These are phyloP conservation scores for Balamuthia mandrillaris DNA, from an alignment of 208 protist genomes.

Conservation along the genomic window DNA sequence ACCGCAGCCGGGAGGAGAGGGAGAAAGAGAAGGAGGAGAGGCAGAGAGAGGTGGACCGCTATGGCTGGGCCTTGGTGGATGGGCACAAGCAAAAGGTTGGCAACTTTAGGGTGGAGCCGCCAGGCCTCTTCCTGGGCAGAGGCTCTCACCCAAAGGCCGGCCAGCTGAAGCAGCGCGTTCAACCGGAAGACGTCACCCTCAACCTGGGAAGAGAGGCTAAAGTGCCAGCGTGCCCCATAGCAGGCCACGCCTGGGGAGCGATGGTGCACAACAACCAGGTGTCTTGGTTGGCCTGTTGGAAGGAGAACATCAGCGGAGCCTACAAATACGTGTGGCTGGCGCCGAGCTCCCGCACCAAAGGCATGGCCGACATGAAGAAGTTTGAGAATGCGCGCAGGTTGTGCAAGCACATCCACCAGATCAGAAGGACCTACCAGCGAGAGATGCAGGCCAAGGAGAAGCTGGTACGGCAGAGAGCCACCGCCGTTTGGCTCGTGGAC, in stretches of 20 bases:
- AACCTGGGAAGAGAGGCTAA: conserved; percentile 88
- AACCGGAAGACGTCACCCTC: conserved; percentile 95
- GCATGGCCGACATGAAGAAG: conserved; percentile 93
- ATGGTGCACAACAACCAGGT: conserved; percentile 91
- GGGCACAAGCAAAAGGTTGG: conserved; percentile 89
- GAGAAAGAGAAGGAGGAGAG: conserved; percentile 70
- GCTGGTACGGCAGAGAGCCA: conserved; percentile 83
- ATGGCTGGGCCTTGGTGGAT: conserved; percentile 87
- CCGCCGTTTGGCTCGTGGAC: conserved; percentile 98
- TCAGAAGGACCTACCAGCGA: conserved; percentile 85
- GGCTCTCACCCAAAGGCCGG: conserved; percentile 94
- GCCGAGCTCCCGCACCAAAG: conserved; percentile 84
- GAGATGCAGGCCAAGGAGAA: conserved; percentile 77
- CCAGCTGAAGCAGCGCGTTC: conserved; percentile 88
- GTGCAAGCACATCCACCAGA: conserved; percentile 88
- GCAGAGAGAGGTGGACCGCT: conserved; percentile 81
- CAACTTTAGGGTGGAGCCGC: conserved; percentile 96
- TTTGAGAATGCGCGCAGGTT: conserved; percentile 94
- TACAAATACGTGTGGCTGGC: conserved; percentile 96
- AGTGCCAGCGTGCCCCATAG: conserved; percentile 81
- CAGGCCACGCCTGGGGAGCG: conserved; percentile 80
- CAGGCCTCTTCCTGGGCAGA: conserved; percentile 96
- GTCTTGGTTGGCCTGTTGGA: conserved; percentile 97
- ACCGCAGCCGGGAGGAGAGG: conserved; percentile 89
- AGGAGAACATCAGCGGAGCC: conserved; percentile 84